Evolutionary conservation across 108 stramenopile species (phyloP).

Genomic region (Cyclotella baltica): DNA sequence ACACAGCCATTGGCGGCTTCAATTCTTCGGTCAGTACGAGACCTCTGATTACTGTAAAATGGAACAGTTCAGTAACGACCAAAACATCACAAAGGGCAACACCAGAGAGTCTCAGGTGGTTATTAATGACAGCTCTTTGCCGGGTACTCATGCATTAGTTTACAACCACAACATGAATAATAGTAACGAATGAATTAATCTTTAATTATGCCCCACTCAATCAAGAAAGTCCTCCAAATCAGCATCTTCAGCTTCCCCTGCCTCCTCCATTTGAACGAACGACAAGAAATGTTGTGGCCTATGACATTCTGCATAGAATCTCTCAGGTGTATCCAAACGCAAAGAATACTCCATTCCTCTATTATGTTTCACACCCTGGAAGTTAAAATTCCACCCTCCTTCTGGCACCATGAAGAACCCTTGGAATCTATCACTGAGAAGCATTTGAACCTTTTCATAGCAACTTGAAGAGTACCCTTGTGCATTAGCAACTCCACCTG

Average conservation of each 20-base stretch:
- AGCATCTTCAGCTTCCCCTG: slow-evolving; percentile 83
- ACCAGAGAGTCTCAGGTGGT: too few relatives aligned
- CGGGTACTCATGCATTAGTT: too few relatives aligned
- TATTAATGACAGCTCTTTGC: too few relatives aligned
- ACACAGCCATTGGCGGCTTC: too few relatives aligned
- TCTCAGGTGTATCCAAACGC: slow-evolving; percentile 89
- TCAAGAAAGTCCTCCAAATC: slow-evolving; percentile 91
- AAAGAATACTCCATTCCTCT: slow-evolving; percentile 92
- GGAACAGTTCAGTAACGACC: too few relatives aligned
- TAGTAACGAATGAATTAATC: too few relatives aligned
- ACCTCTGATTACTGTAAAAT: too few relatives aligned
- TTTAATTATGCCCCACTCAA: too few relatives aligned
- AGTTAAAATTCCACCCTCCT: slow-evolving; percentile 99
- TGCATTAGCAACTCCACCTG: slow-evolving; percentile 89
- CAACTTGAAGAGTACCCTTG: slow-evolving; percentile 93
- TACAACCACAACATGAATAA: too few relatives aligned
- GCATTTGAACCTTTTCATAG: slow-evolving; percentile 99
- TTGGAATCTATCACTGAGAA: slow-evolving; percentile 96
- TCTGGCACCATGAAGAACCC: slow-evolving; percentile 98
- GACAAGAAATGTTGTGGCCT: slow-evolving; percentile 98
- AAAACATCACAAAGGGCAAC: too few relatives aligned
- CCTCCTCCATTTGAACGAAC: slow-evolving; percentile 97
- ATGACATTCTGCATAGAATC: slow-evolving; percentile 96
- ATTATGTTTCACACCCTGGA: slow-evolving; percentile 97
- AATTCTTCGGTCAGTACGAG: too few relatives aligned